Percentiles rank a stretch among this genome's conserved stretches.
These are phyloP conservation scores for Podospora pseudocomata DNA, from an alignment of 495 filamentous ascomycete species.

Conservation along the genomic window DNA sequence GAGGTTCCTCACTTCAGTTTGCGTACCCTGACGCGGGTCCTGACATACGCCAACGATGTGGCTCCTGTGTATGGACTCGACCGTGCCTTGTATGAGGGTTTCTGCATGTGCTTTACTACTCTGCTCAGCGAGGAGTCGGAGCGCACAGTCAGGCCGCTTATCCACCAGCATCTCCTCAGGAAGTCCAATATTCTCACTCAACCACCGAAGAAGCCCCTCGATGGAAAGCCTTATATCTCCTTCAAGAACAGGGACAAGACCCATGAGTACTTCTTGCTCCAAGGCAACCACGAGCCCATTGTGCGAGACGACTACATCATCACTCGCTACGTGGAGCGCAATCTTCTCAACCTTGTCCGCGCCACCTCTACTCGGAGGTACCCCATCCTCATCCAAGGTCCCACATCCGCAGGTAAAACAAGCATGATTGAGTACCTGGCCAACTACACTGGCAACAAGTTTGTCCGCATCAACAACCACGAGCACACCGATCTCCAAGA, in stretches of 20 bases:
- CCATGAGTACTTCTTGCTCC: constrained; percentile 87
- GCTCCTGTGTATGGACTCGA: constrained; percentile 82
- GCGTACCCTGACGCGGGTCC: constrained; percentile 83
- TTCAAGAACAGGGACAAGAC: constrained; percentile 58
- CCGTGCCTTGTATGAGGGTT: constrained; percentile 86
- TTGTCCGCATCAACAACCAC: constrained; percentile 98
- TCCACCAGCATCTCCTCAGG: constrained; percentile 71
- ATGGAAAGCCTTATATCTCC: constrained; percentile 75
- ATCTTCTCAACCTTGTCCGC: constrained; percentile 87
- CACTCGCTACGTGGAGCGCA: constrained; percentile 89
- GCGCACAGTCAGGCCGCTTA: constrained; percentile 67
- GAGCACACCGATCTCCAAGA: constrained; percentile 98
- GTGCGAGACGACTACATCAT: constrained; percentile 90
- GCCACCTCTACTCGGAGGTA: constrained; percentile 88
- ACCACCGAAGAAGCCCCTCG: constrained; percentile 67
- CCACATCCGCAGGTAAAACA: constrained; percentile 95
- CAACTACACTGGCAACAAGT: constrained; percentile 91
- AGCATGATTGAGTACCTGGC: constrained; percentile 99
- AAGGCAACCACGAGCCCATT: constrained; percentile 61
- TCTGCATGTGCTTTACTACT: constrained; percentile 97
- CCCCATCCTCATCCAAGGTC: constrained; percentile 93
- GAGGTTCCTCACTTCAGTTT: constrained; percentile 95
- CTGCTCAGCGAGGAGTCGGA: constrained; percentile 77
- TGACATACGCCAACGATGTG: constrained; percentile 82
- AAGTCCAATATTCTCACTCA: constrained; percentile 66